Evolutionary conservation across 139 green algal genomes (phyloP), one percentile per base, ranked within the genome.

Genomic region (Coelastrella sp.): DNA sequence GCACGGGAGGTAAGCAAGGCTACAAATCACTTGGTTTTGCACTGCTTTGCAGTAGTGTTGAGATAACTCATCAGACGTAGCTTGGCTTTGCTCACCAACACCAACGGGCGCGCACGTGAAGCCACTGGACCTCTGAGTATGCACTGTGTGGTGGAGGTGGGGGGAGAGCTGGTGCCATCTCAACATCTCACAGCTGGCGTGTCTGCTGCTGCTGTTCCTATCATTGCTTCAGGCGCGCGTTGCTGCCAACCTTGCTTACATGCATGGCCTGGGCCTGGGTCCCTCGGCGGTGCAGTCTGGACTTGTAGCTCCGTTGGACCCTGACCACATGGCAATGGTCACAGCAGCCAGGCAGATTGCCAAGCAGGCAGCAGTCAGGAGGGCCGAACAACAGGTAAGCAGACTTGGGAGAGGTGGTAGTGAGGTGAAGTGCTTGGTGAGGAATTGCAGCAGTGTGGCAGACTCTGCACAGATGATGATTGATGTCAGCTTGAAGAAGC

Each of bases 241-340:
- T 20, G 68, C 84, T 59, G 84, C 84, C 68, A 88, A 88, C 66
- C 12, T 15, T 7, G 84, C 84, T 1, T 88, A 81, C 68, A 35
- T 88, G 61, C 22, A 15, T 8, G 68, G 66, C 6, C 84, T 88
- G 35, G 84, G 84, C 9, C 68, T 88, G 8, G 20, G 9, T 19
- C 35, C 65, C 6, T 57, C 65, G 68, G 84, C 84, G 35, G 57
- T 88, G 49, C 49, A 88, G 84, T 58, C 25, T 17, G 68, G 84
- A 35, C 66, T 87, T 8, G 9, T 87, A 6, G 14, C 49, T 5
- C 49, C 84, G 5, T 68, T 88, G 56, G 61, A 80, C 68, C 68
- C 84, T 24, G 61, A 80, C 27, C 68, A 88, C 8, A 15, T 72
- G 7, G 84, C 84, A 22, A 57, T 80, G 66, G 68, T 80, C 60